Evolutionary conservation across 2,329 filamentous ascomycete genomes (phyloP).

Genomic region (Aspergillus spinulosporus): DNA sequence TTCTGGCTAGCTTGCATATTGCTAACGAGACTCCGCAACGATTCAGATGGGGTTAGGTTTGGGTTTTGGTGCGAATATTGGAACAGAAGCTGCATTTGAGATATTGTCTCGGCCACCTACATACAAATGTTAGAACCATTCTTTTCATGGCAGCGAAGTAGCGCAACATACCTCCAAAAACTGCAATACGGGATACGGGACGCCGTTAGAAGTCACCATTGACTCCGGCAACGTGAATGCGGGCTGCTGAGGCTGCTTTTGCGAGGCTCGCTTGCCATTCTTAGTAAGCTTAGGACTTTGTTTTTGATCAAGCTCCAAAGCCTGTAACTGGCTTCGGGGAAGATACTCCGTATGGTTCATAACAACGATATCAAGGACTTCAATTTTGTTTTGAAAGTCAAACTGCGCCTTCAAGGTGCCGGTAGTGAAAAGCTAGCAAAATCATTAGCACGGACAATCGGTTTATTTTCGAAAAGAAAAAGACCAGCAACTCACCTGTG

Average conservation of each 20-base stretch:
- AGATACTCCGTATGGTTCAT: conserved; percentile 79
- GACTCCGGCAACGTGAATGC: conserved; percentile 47
- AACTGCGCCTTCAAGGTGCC: conserved; percentile 79
- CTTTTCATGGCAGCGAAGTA: neutral
- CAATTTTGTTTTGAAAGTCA: conserved; percentile 75
- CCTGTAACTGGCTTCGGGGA: conserved; percentile 62
- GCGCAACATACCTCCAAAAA: conserved; percentile 60
- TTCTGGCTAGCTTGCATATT: conserved; percentile 43
- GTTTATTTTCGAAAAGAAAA: neutral
- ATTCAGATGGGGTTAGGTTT: conserved; percentile 54
- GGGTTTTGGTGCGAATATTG: conserved; percentile 56
- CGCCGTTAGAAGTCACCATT: conserved; percentile 52
- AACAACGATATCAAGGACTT: conserved; percentile 79
- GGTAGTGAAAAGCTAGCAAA: conserved; percentile 66
- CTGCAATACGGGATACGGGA: conserved; percentile 57
- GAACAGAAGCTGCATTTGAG: conserved; percentile 63
- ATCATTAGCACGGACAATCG: conserved; percentile 7
- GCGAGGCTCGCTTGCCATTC: conserved; percentile 52
- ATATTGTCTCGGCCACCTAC: conserved; percentile 66
- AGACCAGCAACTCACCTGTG: conserved; percentile 63
- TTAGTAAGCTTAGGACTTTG: conserved; percentile 62
- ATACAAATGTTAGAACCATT: conserved; percentile 2
- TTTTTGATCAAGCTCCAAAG: conserved; percentile 54
- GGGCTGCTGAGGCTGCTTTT: conserved; percentile 47
- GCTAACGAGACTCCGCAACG: conserved; percentile 55